phyloP scores from a whole-genome alignment of 306 rosid genomes.

The Adenanthera pavonina region DNA sequence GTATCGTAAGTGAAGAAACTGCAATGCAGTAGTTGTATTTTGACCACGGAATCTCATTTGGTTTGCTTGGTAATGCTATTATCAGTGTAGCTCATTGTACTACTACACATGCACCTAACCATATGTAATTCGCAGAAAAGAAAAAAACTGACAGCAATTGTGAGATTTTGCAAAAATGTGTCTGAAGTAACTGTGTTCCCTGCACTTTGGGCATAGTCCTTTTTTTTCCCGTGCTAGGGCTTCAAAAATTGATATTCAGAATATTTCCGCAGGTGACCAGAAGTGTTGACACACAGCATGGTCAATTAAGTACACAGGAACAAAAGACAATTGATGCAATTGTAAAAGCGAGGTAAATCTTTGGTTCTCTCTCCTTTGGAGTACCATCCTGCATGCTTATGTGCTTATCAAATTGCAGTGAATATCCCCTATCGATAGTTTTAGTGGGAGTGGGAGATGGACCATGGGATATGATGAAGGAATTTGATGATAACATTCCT shows the following conservation, averaged over 20 bases:
- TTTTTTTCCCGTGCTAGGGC: not conserved
- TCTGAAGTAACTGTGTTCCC: not conserved
- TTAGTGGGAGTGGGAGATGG: conserved; percentile 97
- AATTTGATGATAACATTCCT: conserved; percentile 88
- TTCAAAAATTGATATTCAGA: conserved; percentile 15
- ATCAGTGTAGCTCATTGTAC: conserved; percentile 6
- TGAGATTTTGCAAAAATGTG: conserved; percentile 3
- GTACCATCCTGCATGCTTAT: conserved; percentile 40
- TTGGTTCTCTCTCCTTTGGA: conserved; percentile 17
- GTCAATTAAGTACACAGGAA: conserved; percentile 80
- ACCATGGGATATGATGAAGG: conserved; percentile 94
- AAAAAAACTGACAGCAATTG: not conserved
- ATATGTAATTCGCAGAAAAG: not conserved
- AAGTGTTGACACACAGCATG: conserved; percentile 68
- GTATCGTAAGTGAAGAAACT: conserved; percentile 30
- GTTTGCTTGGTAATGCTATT: conserved; percentile 23
- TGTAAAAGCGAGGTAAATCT: conserved; percentile 83
- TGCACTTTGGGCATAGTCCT: not conserved
- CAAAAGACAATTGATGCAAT: conserved; percentile 80
- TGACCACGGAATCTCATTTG: conserved; percentile 8
- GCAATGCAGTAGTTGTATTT: conserved; percentile 11
- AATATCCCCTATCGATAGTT: conserved; percentile 81
- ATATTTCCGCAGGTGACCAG: conserved; percentile 73
- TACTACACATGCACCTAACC: not conserved
- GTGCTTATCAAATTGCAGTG: conserved; percentile 52